Evolutionary conservation across 768 basidiomycete species (phyloP).

Genomic region (Lactarius quietus): DNA sequence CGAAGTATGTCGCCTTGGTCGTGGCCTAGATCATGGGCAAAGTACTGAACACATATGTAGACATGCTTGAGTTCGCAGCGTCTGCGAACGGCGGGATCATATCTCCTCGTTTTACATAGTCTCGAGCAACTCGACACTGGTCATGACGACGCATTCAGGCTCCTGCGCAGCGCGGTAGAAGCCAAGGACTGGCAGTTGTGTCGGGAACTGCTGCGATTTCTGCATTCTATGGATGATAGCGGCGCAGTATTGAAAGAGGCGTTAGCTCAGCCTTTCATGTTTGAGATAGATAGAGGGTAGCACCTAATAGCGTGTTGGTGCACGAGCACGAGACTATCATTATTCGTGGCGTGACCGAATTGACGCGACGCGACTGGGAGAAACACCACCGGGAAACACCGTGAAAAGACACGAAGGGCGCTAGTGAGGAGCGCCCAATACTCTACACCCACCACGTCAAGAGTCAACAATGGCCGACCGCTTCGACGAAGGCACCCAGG

Average conservation of each 20-base stretch:
- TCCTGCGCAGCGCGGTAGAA: constrained; percentile 72
- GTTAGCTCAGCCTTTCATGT: constrained; percentile 48
- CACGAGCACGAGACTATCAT: not conserved
- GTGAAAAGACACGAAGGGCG: not conserved
- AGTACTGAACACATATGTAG: constrained; percentile 38
- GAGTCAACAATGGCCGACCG: constrained; percentile 46
- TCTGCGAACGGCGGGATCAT: constrained; percentile 86
- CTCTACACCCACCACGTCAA: not conserved
- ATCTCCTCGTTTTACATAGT: constrained; percentile 90
- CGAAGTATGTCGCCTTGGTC: constrained; percentile 54
- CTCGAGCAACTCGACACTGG: constrained; percentile 84
- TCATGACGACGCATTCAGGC: constrained; percentile 73
- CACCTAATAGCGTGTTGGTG: not conserved
- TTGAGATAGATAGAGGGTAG: constrained; percentile 15
- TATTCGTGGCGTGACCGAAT: not conserved
- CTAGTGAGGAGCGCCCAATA: not conserved
- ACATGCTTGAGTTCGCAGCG: constrained; percentile 67
- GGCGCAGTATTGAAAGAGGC: constrained; percentile 67
- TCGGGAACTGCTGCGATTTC: constrained; percentile 86
- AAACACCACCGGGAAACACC: not conserved
- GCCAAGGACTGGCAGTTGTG: constrained; percentile 87
- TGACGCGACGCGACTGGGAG: not conserved
- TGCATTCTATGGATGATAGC: constrained; percentile 88
- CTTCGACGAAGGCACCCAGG: constrained; percentile 80
- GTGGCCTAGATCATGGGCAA: not conserved